Evolutionary conservation across 1,284 basidiomycete genomes (phyloP).

Genomic region (Apiotrichum veenhuisii): DNA sequence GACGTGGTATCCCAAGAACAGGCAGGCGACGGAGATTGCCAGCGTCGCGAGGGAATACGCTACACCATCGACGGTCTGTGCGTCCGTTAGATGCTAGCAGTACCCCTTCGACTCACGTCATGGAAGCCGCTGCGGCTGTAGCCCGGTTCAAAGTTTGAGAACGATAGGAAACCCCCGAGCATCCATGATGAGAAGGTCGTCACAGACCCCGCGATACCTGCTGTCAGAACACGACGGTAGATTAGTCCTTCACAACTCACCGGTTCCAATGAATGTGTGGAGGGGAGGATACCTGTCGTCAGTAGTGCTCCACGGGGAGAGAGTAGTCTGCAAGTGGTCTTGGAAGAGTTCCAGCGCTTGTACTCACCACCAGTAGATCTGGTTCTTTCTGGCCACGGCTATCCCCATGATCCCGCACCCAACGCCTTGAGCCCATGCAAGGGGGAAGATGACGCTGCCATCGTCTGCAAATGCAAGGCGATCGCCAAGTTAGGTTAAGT

Average conservation of each 20-base stretch:
- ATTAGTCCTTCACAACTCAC: neutral
- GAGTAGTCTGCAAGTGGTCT: neutral
- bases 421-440: slow-evolving; percentile 81
- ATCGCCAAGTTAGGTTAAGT: too few species aligned
- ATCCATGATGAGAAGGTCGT: slow-evolving; percentile 98
- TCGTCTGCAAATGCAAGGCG: slow-evolving; percentile 39
- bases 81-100: neutral
- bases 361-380: slow-evolving; percentile 69
- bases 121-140: slow-evolving; percentile 65
- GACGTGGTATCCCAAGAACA: slow-evolving; percentile 39
- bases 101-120: slow-evolving; percentile 59
- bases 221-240: slow-evolving; percentile 7
- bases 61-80: slow-evolving; percentile 78
- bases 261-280: slow-evolving; percentile 56
- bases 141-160: slow-evolving; percentile 62
- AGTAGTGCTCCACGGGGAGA: neutral
- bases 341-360: neutral
- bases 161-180: slow-evolving; percentile 78
- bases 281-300: slow-evolving; percentile 71
- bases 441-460: slow-evolving; percentile 71
- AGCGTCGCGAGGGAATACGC: slow-evolving; percentile 75
- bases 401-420: slow-evolving; percentile 93
- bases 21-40: slow-evolving; percentile 58
- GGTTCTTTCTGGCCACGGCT: slow-evolving; percentile 62
- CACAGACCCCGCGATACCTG: slow-evolving; percentile 90